phyloP scores from a whole-genome alignment of 148 eudicot species.

The Oxyria digyna region DNA sequence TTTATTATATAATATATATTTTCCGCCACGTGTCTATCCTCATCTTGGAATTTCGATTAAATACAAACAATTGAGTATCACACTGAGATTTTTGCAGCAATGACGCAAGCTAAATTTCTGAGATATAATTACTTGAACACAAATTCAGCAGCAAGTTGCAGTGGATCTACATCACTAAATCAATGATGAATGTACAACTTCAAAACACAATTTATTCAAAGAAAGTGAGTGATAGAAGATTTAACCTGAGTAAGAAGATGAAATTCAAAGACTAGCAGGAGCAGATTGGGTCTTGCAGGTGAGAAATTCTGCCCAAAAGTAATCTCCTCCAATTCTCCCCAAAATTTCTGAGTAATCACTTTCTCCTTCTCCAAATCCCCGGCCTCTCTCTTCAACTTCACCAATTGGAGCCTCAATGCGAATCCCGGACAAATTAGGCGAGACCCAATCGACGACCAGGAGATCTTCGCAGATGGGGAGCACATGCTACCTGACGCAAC shows the following conservation, averaged over 20 bases:
- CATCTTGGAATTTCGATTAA: neutral
- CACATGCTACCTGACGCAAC: constrained; percentile 37
- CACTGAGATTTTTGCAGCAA: too few relatives aligned
- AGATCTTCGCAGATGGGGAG: constrained; percentile 56
- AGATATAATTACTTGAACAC: too few relatives aligned
- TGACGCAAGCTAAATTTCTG: too few relatives aligned
- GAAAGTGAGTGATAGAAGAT: neutral
- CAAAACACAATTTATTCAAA: neutral
- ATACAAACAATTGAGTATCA: neutral
- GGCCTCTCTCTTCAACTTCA: constrained; percentile 51
- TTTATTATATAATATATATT: too few relatives aligned
- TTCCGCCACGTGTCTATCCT: too few relatives aligned
- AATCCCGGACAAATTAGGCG: constrained; percentile 29
- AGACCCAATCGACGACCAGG: constrained; percentile 83
- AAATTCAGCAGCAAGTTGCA: too few relatives aligned
- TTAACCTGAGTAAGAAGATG: neutral
- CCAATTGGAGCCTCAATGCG: constrained; percentile 49
- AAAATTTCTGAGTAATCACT: constrained; percentile 45
- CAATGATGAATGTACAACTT: neutral
- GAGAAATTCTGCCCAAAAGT: constrained; percentile 77
- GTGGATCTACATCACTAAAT: too few relatives aligned
- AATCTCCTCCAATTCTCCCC: constrained; percentile 27
- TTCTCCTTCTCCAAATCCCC: constrained; percentile 41
- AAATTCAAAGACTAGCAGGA: constrained; percentile 8
- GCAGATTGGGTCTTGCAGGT: constrained; percentile 41